These are phyloP conservation scores for Xylaria grammica DNA, from an alignment of 495 filamentous ascomycete genomes.

Conservation along the genomic window DNA sequence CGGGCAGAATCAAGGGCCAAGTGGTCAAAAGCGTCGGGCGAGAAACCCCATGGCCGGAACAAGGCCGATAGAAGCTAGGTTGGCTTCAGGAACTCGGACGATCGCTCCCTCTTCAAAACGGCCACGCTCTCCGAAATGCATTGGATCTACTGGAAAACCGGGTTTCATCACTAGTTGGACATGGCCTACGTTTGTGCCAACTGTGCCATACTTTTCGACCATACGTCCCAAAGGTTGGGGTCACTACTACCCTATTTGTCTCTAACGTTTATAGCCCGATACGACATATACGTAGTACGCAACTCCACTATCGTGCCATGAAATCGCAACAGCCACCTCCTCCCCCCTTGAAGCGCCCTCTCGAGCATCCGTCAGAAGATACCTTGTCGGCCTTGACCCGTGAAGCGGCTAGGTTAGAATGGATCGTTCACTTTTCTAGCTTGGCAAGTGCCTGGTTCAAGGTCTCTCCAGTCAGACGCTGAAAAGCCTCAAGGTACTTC, in stretches of 20 bases:
- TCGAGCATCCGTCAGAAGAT: neutral
- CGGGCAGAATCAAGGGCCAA: too few species aligned
- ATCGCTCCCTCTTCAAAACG: neutral
- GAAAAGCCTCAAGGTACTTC: slow-evolving; percentile 50
- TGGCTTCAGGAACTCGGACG: neutral
- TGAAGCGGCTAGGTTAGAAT: neutral
- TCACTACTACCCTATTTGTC: neutral
- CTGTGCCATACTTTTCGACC: neutral
- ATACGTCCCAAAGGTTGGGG: neutral
- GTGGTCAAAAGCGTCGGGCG: neutral
- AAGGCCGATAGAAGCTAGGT: neutral
- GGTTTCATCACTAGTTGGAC: neutral
- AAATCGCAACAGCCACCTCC: slow-evolving; percentile 4
- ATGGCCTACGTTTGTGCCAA: neutral
- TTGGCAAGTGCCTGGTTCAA: slow-evolving; percentile 45
- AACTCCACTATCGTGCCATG: neutral
- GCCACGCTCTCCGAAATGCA: slow-evolving; percentile 8
- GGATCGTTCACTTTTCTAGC: slow-evolving; percentile 13
- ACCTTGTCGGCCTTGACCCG: neutral
- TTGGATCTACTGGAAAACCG: too few species aligned
- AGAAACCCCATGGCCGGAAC: neutral
- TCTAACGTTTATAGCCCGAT: neutral
- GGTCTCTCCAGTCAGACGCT: slow-evolving; percentile 48
- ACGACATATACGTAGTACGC: neutral
- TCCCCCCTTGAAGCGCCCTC: neutral